Conservation (phyloP, 495 filamentous ascomycete species). For the Haplographium delicatum region DNA sequence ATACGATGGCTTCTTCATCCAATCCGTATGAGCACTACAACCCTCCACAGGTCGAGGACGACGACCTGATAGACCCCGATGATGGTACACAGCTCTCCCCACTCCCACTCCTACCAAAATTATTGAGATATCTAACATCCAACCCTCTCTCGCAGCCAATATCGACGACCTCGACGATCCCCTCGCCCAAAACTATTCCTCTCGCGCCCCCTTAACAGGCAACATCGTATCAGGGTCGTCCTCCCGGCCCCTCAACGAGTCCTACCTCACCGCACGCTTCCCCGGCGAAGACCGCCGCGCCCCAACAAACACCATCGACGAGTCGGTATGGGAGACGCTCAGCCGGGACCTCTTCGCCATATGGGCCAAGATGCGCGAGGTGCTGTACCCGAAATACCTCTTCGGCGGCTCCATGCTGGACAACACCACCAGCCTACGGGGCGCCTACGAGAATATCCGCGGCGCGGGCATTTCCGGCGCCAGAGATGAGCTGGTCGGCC, state of each 20-base stretch:
- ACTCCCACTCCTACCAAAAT: constrained; percentile 1
- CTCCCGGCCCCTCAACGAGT: constrained; percentile 46
- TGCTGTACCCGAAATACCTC: constrained; percentile 94
- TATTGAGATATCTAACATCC: constrained; percentile 8
- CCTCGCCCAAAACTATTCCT: constrained; percentile 55
- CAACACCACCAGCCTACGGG: constrained; percentile 47
- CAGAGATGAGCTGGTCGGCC: constrained; percentile 57
- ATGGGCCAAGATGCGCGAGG: constrained; percentile 96
- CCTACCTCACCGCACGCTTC: constrained; percentile 81
- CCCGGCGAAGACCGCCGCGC: constrained; percentile 93
- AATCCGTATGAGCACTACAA: constrained; percentile 55
- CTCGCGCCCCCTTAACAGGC: constrained; percentile 72
- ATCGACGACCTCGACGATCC: constrained; percentile 94
- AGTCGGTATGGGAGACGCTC: constrained; percentile 92
- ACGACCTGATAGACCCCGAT: constrained; percentile 89
- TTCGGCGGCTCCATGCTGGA: constrained; percentile 73
- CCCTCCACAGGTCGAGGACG: constrained; percentile 72
- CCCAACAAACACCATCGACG: constrained; percentile 90
- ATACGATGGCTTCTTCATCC: constrained; percentile 28
- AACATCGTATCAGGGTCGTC: constrained; percentile 61
- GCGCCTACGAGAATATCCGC: constrained; percentile 45
- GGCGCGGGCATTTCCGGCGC: constrained; percentile 42
- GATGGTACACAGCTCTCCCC: constrained; percentile 56
- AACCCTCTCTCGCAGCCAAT: constrained; percentile 44
- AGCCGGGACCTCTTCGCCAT: constrained; percentile 86